A percentile compares a stretch with the other conserved stretches of the same genome.
phyloP scores from a whole-genome alignment of 768 basidiomycete species.

The Podaxis mareebaensis region DNA sequence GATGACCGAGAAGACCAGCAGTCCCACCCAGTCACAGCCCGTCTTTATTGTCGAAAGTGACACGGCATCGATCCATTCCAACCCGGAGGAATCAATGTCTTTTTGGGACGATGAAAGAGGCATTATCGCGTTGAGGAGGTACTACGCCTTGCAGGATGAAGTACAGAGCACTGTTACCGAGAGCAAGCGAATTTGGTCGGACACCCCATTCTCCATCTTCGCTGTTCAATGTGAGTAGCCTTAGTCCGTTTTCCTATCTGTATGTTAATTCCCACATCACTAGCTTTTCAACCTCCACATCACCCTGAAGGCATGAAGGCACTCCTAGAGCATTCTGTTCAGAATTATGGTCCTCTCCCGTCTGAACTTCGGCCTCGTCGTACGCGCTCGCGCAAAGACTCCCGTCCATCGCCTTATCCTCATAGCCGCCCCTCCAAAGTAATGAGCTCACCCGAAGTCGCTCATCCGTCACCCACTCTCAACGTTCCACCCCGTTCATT shows the following conservation, averaged over 20 bases:
- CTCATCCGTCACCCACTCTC: background rate
- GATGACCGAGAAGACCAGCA: slow-evolving; percentile 34
- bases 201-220: slow-evolving; percentile 74
- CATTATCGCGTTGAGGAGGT: slow-evolving; percentile 61
- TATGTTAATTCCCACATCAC: slow-evolving; percentile 11
- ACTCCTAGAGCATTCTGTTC: slow-evolving; percentile 68
- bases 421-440: slow-evolving; percentile 45
- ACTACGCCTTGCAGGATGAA: slow-evolving; percentile 69
- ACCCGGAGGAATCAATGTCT: slow-evolving; percentile 30
- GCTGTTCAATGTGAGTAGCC: slow-evolving; percentile 65
- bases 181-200: slow-evolving; percentile 64
- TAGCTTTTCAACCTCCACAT: slow-evolving; percentile 72
- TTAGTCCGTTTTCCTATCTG: background rate
- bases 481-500: background rate
- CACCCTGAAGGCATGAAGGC: slow-evolving; percentile 71
- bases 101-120: slow-evolving; percentile 73
- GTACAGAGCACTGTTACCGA: slow-evolving; percentile 65
- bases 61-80: slow-evolving; percentile 45
- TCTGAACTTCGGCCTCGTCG: slow-evolving; percentile 67
- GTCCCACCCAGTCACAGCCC: slow-evolving; percentile 38
- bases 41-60: slow-evolving; percentile 63
- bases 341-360: slow-evolving; percentile 73
- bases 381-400: slow-evolving; percentile 65
- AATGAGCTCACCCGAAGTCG: slow-evolving; percentile 37
- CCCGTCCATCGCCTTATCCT: slow-evolving; percentile 76